These are phyloP conservation scores for Globisporangium parvum DNA, from an alignment of 352 stramenopile genomes.

Conservation along the genomic window DNA sequence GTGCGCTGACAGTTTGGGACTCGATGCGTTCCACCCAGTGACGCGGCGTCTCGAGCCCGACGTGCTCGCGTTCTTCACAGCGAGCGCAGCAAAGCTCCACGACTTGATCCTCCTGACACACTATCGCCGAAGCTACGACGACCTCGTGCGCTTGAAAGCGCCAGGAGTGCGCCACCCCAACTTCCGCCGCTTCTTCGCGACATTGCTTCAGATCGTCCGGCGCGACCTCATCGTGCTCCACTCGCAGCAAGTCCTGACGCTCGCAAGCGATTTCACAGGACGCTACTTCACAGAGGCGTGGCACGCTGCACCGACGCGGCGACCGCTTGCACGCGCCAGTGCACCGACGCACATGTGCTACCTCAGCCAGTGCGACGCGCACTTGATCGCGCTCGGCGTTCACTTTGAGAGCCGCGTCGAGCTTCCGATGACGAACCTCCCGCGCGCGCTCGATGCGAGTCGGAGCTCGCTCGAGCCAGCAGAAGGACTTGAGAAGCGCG, in stretches of 20 bases:
- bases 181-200: constrained; percentile 28
- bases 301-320: constrained; percentile 29
- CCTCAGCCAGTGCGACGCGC: constrained; percentile 29
- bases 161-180: constrained; percentile 25
- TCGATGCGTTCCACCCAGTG: constrained; percentile 35
- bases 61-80: constrained; percentile 41
- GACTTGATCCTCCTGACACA: constrained; percentile 28
- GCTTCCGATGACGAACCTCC: constrained; percentile 73
- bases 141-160: constrained; percentile 27
- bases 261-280: constrained; percentile 62
- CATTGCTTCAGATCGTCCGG: constrained; percentile 35
- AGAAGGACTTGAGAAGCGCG: constrained; percentile 49
- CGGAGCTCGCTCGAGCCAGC: constrained; percentile 30
- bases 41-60: constrained; percentile 40
- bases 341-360: constrained; percentile 49
- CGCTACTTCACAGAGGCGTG: constrained; percentile 45
- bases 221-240: constrained; percentile 46
- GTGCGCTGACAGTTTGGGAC: constrained; percentile 49
- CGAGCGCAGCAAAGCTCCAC: constrained; percentile 24
- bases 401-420: constrained; percentile 38
- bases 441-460: constrained; percentile 52
- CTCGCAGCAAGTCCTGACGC: constrained; percentile 58
- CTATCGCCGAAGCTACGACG: constrained; percentile 38
- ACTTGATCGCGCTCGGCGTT: constrained; percentile 30
- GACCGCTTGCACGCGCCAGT: constrained; percentile 15